Evolutionary conservation across 495 filamentous ascomycete genomes (phyloP).

Genomic region (Penicillium angulare): DNA sequence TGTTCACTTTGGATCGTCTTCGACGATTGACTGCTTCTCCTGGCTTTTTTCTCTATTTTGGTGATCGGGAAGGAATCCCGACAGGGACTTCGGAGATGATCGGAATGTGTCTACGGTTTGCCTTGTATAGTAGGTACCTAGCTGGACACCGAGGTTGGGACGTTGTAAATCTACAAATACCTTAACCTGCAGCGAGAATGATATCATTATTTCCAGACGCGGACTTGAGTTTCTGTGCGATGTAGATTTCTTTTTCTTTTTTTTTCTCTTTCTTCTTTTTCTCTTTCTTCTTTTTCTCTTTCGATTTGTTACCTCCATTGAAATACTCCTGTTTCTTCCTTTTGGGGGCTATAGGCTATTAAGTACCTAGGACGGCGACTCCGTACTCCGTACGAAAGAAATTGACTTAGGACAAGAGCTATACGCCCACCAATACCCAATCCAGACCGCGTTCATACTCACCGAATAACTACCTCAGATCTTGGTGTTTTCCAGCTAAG

Average conservation of each 20-base stretch:
- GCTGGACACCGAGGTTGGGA: neutral
- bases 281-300: neutral
- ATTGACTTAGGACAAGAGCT: neutral
- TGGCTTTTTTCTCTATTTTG: no score
- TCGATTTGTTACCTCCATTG: neutral
- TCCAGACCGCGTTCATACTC: neutral
- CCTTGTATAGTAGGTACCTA: neutral
- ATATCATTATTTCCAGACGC: constrained; percentile 8
- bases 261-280: neutral
- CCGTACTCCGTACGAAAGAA: neutral
- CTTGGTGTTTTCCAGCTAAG: neutral
- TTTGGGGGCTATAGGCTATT: no score
- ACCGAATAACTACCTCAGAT: neutral
- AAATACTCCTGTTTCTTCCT: no score
- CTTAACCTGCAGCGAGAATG: neutral
- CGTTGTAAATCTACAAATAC: neutral
- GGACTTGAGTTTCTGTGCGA: neutral
- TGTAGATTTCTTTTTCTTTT: neutral
- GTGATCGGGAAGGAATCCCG: no score
- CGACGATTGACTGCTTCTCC: no score
- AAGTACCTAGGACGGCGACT: no score
- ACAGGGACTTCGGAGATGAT: no score
- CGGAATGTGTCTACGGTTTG: constrained; percentile 9
- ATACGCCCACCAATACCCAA: neutral
- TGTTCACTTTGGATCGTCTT: constrained; percentile 8